Conservation (phyloP, 2,329 filamentous ascomycete genomes). For the Arthrobotrys pseudoclavata region DNA sequence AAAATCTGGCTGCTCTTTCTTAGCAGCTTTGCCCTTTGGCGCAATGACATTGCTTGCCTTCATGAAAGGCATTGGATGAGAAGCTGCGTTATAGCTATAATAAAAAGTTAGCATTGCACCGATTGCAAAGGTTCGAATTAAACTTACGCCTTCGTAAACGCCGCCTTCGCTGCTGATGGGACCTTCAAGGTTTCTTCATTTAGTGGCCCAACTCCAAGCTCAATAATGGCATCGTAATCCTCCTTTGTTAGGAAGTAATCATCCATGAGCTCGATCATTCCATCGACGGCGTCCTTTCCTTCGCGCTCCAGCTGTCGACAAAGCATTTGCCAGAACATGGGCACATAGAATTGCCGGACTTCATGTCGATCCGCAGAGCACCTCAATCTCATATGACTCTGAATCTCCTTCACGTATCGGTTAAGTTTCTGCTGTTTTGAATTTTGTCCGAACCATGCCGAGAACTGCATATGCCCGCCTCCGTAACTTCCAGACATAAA, state of each 20-base stretch:
- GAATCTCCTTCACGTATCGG: conserved; percentile 90
- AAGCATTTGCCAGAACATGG: conserved; percentile 84
- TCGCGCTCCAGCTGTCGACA: conserved; percentile 80
- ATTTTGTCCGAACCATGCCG: conserved; percentile 93
- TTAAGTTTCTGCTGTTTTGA: conserved; percentile 84
- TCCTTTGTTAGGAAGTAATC: conserved; percentile 95
- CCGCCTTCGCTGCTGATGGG: conserved; percentile 85
- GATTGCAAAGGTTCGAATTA: neutral
- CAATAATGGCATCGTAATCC: conserved; percentile 91
- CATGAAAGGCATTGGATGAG: conserved; percentile 94
- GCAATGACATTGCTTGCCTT: conserved; percentile 80
- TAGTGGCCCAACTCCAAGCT: conserved; percentile 89
- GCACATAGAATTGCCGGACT: conserved; percentile 93
- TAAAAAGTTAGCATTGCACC: conserved; percentile 30
- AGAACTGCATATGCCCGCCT: conserved; percentile 78
- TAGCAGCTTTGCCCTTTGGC: conserved; percentile 72
- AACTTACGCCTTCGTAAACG: conserved; percentile 88
- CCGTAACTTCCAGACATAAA: conserved; percentile 84
- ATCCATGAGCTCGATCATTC: conserved; percentile 95
- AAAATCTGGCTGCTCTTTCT: conserved; percentile 86
- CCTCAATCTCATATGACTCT: conserved; percentile 94
- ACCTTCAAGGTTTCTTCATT: conserved; percentile 81
- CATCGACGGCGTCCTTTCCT: conserved; percentile 83
- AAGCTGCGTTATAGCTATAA: conserved; percentile 82
- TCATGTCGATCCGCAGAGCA: conserved; percentile 93